These are phyloP conservation scores for Herpotrichia juniperi DNA, from an alignment of 2,329 filamentous ascomycete genomes.

Conservation along the genomic window DNA sequence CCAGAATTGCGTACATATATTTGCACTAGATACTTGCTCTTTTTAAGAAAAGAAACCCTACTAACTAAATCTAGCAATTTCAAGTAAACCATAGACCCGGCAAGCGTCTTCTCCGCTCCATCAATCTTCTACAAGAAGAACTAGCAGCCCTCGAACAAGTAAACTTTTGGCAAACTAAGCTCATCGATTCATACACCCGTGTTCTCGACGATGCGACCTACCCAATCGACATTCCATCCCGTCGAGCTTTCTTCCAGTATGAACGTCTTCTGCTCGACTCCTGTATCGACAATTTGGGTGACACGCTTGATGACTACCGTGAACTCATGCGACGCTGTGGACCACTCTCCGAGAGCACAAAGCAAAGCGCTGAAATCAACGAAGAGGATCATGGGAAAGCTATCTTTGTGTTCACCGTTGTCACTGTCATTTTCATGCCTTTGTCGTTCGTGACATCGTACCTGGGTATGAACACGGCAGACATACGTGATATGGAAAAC, in stretches of 20 bases:
- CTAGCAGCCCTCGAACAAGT: constrained; percentile 27
- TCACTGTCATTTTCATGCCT: constrained; percentile 53
- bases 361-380: constrained; percentile 42
- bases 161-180: constrained; percentile 33
- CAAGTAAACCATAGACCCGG: constrained; percentile 41
- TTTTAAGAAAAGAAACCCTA: too few species aligned
- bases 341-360: constrained; percentile 38
- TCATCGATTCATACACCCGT: constrained; percentile 28
- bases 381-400: constrained; percentile 50
- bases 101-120: constrained; percentile 39
- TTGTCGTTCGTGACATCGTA: constrained; percentile 52
- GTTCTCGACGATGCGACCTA: constrained; percentile 35
- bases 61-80: constrained; percentile 31
- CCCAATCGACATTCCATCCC: constrained; percentile 21
- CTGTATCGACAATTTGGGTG: constrained; percentile 26
- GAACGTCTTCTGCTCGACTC: constrained; percentile 28
- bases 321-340: constrained; percentile 33
- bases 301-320: constrained; percentile 27
- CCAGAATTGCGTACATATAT: too few species aligned
- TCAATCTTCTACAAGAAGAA: constrained; percentile 43
- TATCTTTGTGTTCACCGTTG: constrained; percentile 52
- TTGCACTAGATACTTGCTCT: too few species aligned
- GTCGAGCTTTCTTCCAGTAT: constrained; percentile 26
- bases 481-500: constrained; percentile 49
- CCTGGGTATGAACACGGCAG: constrained; percentile 50